Evolutionary conservation across 2,329 filamentous ascomycete species (phyloP), one percentile per base, ranked within the genome.

Genomic region (Penicillium sp.): DNA sequence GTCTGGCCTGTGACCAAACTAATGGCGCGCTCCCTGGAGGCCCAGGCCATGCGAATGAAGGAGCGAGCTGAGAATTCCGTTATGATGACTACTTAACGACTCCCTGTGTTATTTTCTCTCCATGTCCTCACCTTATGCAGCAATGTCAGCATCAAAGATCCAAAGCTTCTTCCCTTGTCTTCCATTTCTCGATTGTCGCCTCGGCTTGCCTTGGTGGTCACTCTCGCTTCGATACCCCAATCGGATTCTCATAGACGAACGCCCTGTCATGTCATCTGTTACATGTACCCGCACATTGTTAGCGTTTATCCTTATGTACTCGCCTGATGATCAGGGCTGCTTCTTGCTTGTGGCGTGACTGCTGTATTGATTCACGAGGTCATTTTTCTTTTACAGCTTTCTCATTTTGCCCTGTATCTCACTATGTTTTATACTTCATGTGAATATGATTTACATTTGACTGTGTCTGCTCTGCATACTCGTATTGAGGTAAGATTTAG

Each of bases 1-100:
- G 88, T 95, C 23, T 98, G 93, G 91, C 90, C 90, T 84, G 82
- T 85, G 36, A 84, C 81, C n/a, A 82, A 82, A 65, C 74, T 85
- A 40, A 85, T 85, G 79, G 79, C 80, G 41, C 78, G 78, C 50
- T 82, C 81, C 23, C 72, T 85, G 34, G 80, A 85, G 61, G 75
- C 77, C 27, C 82, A 85, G 66, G 81, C 82, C 28, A 72, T 74
- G 50, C 77, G 82, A 55, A 79, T 85, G 70, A 80, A 78, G 58
- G 77, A 79, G 50, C 76, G 82, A 54, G 78, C 80, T 20, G 63
- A 69, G 40, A 58, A 60, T 44, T 69, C 64, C 24, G 49, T 64
- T 31, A 55, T 66, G 48, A 63, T 63, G 49, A 47, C 55, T 24
- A 58, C 56, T 40, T 60, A 60, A 59, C 48, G 46, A 47, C 40